Conservation (phyloP, 371 early-diverging fungal genomes). For the Syncephalis plumigaleata region DNA sequence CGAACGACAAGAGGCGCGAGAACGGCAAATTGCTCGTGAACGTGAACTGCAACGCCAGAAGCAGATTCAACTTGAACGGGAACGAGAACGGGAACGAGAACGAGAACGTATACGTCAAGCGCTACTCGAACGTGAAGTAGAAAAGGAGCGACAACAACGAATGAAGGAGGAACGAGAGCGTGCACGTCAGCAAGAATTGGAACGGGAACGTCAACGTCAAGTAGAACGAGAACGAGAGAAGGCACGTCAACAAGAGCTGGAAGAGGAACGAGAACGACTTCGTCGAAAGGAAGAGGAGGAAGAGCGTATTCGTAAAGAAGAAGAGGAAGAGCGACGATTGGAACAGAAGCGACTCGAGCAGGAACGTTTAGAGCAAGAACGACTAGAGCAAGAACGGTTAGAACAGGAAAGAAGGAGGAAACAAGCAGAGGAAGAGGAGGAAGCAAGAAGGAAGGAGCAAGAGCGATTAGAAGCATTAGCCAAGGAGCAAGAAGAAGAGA, state of each 20-base stretch:
- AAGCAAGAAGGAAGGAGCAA: constrained; percentile 4
- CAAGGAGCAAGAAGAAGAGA: constrained; percentile 2
- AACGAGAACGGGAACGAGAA: too few species aligned
- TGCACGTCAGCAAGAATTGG: constrained; percentile 1
- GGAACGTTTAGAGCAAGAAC: constrained; percentile 4
- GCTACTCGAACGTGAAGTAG: neutral
- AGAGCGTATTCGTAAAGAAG: constrained; percentile 6
- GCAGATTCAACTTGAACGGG: too few species aligned
- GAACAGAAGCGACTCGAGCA: constrained; percentile 3
- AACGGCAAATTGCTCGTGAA: too few species aligned
- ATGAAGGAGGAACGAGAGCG: constrained; percentile 4
- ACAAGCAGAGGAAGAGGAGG: too few species aligned
- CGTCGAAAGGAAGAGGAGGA: constrained; percentile 7
- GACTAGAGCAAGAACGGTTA: constrained; percentile 4
- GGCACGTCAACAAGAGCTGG: constrained; percentile 5
- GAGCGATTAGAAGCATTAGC: constrained; percentile 2
- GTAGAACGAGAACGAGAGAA: constrained; percentile 8
- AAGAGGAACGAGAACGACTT: constrained; percentile 8
- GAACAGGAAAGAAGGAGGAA: constrained; percentile 5
- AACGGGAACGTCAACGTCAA: constrained; percentile 8
- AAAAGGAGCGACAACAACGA: constrained; percentile 6
- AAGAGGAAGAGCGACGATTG: constrained; percentile 5
- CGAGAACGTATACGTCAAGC: too few species aligned
- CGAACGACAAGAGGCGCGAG: too few species aligned
- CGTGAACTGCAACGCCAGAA: too few species aligned